Evolutionary conservation across 148 eudicot species (phyloP).

Genomic region (Nepenthes mirabilis): DNA sequence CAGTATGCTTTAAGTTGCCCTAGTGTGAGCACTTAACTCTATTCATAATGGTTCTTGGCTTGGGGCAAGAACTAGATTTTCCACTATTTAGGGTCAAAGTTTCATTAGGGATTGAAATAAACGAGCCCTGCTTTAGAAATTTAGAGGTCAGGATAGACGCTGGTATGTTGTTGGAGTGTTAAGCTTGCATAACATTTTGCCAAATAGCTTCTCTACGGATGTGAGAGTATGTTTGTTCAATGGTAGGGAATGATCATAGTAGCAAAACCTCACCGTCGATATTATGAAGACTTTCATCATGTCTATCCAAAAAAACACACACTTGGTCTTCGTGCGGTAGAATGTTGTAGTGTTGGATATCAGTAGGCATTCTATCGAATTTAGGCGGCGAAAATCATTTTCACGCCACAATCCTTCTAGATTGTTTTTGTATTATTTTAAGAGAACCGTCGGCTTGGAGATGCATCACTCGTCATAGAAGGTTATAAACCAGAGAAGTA

Average conservation of each 20-base stretch:
- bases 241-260: not conserved
- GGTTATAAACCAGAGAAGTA: slow-evolving; percentile 7
- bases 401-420: slow-evolving; percentile 3
- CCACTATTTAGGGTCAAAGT: not conserved
- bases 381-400: not conserved
- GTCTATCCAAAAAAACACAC: slow-evolving; percentile 2
- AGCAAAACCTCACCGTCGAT: slow-evolving; percentile 2
- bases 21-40: too few species aligned
- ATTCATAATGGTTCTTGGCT: not conserved
- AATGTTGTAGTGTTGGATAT: slow-evolving; percentile 1
- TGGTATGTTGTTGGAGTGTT: too few species aligned
- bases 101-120: not conserved
- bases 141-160: too few species aligned
- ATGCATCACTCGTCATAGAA: not conserved
- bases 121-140: not conserved
- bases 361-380: not conserved
- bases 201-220: slow-evolving; percentile 1
- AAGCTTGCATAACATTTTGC: too few species aligned
- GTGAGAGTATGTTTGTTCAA: slow-evolving; percentile 4
- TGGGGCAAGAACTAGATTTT: not conserved
- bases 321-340: slow-evolving; percentile 8
- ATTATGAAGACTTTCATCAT: slow-evolving; percentile 3
- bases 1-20: not conserved
- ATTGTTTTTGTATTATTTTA: not conserved
- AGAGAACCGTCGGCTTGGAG: not conserved